These are phyloP conservation scores for Skeletonema grethae DNA, from an alignment of 108 stramenopile species.

Conservation along the genomic window DNA sequence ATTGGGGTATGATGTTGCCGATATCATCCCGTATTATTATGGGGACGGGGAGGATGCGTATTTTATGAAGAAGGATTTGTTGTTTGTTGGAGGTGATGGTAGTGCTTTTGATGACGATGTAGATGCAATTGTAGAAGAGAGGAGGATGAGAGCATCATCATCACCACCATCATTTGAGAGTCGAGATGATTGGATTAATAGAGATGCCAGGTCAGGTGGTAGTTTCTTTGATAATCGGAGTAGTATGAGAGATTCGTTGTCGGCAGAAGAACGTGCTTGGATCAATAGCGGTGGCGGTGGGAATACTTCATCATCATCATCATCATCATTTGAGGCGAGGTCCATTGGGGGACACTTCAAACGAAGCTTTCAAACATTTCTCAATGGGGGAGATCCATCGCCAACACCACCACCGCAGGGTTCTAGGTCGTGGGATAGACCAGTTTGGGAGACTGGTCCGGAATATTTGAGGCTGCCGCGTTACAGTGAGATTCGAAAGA, in stretches of 20 bases:
- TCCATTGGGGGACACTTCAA: constrained; percentile 25
- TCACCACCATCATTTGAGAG: background rate
- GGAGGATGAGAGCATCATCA: background rate
- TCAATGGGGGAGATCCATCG: constrained; percentile 18
- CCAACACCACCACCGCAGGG: background rate
- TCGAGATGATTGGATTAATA: constrained; percentile 27
- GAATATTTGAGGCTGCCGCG: constrained; percentile 58
- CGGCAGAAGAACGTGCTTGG: constrained; percentile 31
- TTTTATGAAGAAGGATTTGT: constrained; percentile 72
- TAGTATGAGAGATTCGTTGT: constrained; percentile 24
- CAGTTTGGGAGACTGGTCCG: constrained; percentile 60
- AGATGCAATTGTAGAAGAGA: background rate
- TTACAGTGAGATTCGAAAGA: constrained; percentile 17
- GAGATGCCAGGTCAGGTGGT: constrained; percentile 16
- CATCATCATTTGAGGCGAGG: background rate
- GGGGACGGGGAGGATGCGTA: constrained; percentile 93
- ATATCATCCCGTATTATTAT: constrained; percentile 80
- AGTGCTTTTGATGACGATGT: background rate
- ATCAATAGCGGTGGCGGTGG: constrained; percentile 1
- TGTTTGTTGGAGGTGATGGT: background rate
- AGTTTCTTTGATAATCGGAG: constrained; percentile 37
- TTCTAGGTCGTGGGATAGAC: constrained; percentile 1
- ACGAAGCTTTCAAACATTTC: constrained; percentile 31
- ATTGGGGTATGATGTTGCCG: constrained; percentile 70
- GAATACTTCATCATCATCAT: background rate